Evolutionary conservation across 192 early-diverging fungal species (phyloP).

Genomic region (Podila verticillata): DNA sequence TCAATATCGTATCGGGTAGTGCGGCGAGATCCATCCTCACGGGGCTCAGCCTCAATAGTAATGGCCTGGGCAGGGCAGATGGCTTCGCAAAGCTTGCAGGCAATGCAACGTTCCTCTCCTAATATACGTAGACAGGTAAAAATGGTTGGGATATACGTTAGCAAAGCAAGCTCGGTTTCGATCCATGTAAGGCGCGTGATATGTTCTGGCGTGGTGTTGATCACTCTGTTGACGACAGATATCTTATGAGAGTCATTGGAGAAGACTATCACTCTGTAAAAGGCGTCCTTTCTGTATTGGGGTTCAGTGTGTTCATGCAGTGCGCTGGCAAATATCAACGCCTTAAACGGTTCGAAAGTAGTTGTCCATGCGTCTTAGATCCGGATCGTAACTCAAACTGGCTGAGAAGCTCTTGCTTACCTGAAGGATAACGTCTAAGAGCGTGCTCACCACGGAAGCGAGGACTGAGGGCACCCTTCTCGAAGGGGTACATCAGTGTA

Average conservation of each 20-base stretch:
- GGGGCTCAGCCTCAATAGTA: slow-evolving; percentile 96
- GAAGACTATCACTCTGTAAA: no score
- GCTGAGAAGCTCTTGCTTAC: slow-evolving; percentile 46
- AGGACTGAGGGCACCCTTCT: slow-evolving; percentile 93
- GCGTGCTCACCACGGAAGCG: slow-evolving; percentile 98
- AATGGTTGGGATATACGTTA: neutral
- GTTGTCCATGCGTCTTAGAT: no score
- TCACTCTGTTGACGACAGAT: no score
- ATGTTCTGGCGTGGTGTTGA: no score
- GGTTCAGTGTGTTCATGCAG: no score
- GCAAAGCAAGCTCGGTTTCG: neutral
- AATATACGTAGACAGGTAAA: neutral
- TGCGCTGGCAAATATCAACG: no score
- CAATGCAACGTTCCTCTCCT: slow-evolving; percentile 98
- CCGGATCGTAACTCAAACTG: neutral
- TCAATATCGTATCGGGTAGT: slow-evolving; percentile 99
- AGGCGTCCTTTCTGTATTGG: no score
- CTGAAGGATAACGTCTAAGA: slow-evolving; percentile 92
- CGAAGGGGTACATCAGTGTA: slow-evolving; percentile 95
- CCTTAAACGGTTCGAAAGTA: no score
- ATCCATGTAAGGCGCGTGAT: no score
- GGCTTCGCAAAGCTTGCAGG: slow-evolving; percentile 98
- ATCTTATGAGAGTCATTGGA: no score
- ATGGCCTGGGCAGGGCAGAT: slow-evolving; percentile 98
- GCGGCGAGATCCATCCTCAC: slow-evolving; percentile 92